Evolutionary conservation across 129 eudicot species (phyloP), one percentile per base, ranked within the genome.

Genomic region (Helichrysum umbraculigerum): DNA sequence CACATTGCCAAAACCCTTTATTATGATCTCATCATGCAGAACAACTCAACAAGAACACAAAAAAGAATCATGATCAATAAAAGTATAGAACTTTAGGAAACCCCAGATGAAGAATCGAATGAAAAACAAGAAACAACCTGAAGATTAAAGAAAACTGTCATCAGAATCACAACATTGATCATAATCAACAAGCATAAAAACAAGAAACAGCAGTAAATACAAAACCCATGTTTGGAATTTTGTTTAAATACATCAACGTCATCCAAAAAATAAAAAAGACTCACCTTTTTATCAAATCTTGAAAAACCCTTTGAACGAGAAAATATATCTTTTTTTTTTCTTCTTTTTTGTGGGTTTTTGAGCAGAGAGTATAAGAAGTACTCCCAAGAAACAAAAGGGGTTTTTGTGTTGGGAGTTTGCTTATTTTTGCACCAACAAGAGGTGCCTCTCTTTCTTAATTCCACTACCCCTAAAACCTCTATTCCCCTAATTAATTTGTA

Each of bases 201-300:
- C 54, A 65, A 41, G 54, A 47, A 47, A 14, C 16, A 47, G 54
- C 54, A 4, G 14, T 47, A 12, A 14, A 47, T 47, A 14, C 54
- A 47, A 60, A 65, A 25, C 60, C 54, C 51, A 57, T 66, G 70
- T 61, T 30, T 4, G 66, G 66, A 61, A 61, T 61, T 35, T 28
- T 68, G 79, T 73, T 7, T 60, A 30, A 29, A 56, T 54, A 66
- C 68, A 65, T 56, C 65, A 50, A 51, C 68, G 32, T 52, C 37
- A 72, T 79, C 78, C 16, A 35, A 52, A 51, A 14, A 79, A 34
- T 22, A 62, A 73, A 51, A 79, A 72, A 25, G 47, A 56, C 19
- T 72, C 60, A 41, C 79, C 74, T 79, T 79, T 79, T 79, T 66
- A 73, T 29, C 78, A 78, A 79, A 79, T 79, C 83, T 79, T 73